Evolutionary conservation across 768 basidiomycete species (phyloP).

Genomic region (Hortiboletus flavorubellus): DNA sequence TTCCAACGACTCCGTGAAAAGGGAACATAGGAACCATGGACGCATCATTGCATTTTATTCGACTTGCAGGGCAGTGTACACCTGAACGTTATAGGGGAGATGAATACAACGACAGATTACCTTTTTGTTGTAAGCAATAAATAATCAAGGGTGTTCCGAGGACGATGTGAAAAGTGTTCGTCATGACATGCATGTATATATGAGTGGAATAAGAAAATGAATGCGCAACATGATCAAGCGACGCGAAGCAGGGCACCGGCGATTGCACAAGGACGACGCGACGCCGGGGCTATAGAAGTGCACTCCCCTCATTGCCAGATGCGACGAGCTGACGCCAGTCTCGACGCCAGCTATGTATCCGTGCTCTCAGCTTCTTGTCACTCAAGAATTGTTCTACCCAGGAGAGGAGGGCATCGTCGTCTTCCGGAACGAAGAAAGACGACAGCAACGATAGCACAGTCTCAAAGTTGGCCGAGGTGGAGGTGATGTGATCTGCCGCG

Average conservation of each 20-base stretch:
- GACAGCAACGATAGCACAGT: constrained; percentile 87
- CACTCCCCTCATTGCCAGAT: constrained; percentile 57
- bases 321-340: constrained; percentile 77
- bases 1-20: background rate
- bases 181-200: constrained; percentile 20
- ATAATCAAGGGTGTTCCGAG: constrained; percentile 12
- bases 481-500: constrained; percentile 74
- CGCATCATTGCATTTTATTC: constrained; percentile 8
- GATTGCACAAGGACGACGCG: background rate
- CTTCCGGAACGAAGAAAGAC: constrained; percentile 92
- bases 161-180: constrained; percentile 18
- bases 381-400: constrained; percentile 71
- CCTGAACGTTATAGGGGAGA: constrained; percentile 3
- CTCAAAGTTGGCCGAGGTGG: constrained; percentile 80
- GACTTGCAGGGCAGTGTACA: constrained; percentile 16
- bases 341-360: constrained; percentile 71
- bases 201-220: constrained; percentile 21
- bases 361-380: constrained; percentile 63
- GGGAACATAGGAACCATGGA: background rate
- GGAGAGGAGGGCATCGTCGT: constrained; percentile 74
- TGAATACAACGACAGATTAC: constrained; percentile 27
- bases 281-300: constrained; percentile 45
- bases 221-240: constrained; percentile 1
- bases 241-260: constrained; percentile 1
- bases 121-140: constrained; percentile 22